Evolutionary conservation across 1,139 yeast genomes (phyloP).

Genomic region (Blastobotrys ciferrii): DNA sequence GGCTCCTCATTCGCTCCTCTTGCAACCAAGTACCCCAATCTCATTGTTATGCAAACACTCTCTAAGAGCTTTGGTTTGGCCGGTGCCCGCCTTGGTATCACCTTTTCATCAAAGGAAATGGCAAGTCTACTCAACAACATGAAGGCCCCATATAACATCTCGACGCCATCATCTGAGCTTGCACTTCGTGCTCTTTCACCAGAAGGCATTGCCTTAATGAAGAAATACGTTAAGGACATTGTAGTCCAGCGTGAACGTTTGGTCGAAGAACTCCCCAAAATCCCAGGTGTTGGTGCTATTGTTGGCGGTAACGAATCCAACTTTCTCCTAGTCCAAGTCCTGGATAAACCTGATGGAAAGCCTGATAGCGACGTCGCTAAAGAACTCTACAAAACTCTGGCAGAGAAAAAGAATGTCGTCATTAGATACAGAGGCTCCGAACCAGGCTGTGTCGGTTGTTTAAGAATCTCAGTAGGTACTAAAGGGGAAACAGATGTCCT

Average conservation of each 20-base stretch:
- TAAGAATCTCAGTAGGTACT: slow-evolving; percentile 87
- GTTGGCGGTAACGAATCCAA: slow-evolving; percentile 90
- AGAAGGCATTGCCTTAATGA: slow-evolving; percentile 61
- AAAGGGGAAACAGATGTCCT: slow-evolving; percentile 63
- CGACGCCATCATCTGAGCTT: slow-evolving; percentile 72
- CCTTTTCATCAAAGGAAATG: slow-evolving; percentile 61
- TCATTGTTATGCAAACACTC: slow-evolving; percentile 86
- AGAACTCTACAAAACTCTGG: slow-evolving; percentile 63
- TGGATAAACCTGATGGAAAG: slow-evolving; percentile 52
- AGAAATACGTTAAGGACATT: slow-evolving; percentile 49
- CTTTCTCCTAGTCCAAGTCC: slow-evolving; percentile 70
- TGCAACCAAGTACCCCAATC: slow-evolving; percentile 76
- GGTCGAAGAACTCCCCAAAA: slow-evolving; percentile 49
- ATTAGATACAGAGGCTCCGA: slow-evolving; percentile 90
- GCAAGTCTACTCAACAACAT: slow-evolving; percentile 73
- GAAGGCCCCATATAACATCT: slow-evolving; percentile 95
- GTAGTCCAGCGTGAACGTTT: slow-evolving; percentile 55
- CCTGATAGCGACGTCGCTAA: slow-evolving; percentile 74
- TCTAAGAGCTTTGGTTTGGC: slow-evolving; percentile 96
- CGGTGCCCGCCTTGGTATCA: slow-evolving; percentile 84
- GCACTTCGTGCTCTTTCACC: slow-evolving; percentile 70
- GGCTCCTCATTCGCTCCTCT: slow-evolving; percentile 76
- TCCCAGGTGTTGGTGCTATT: slow-evolving; percentile 65
- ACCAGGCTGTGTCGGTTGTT: slow-evolving; percentile 80
- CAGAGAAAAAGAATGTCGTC: slow-evolving; percentile 71